Evolutionary conservation across 805 yeast genomes (phyloP), one percentile per base, ranked within the genome.

Genomic region (Monosporozyma unispora): DNA sequence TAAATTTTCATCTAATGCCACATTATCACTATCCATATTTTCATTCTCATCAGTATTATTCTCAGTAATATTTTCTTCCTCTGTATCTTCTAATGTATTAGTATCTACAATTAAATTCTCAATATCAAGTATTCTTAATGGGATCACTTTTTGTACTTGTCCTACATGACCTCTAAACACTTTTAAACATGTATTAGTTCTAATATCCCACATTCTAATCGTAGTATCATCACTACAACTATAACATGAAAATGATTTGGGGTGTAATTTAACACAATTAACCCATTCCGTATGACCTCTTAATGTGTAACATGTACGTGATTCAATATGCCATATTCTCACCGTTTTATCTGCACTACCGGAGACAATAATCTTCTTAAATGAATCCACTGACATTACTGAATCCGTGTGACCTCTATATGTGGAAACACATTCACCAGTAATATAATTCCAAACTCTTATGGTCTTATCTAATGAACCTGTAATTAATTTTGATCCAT

Each of bases 251-350:
- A 80, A 79, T 42, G 95, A 81, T 49, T 78, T 78, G 3, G 86
- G 76, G 65, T 90, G 96, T 49, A 90, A 80, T 69, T 86, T 86
- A 48, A 93, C 98, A 53, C 86, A 80, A 55, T 87, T 89, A 18
- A 93, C 96, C 81, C 95, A 83, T 57, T 87, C 97, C 0, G 84
- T 77, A 64, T 93, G 99, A 6, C 99, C 99, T 40, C 96, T 75
- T 51, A 93, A 73, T 0, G 98, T 89, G 67, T 84, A 87, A 62
- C 97, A 93, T 0, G 95, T 86, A 68, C 96, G 76, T 6, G 89
- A 80, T 63, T 87, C 96, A 44, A 93, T 96, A 64, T 93, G 95
- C 99, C 99, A 93, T 12, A 93, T 90, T 66, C 89, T 88, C 48
- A 93, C 84, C 0, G 96, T 88, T 54, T 79, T 77, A 69, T 93